These are phyloP conservation scores for Spergularia marina DNA, from an alignment of 148 eudicot genomes.

Conservation along the genomic window DNA sequence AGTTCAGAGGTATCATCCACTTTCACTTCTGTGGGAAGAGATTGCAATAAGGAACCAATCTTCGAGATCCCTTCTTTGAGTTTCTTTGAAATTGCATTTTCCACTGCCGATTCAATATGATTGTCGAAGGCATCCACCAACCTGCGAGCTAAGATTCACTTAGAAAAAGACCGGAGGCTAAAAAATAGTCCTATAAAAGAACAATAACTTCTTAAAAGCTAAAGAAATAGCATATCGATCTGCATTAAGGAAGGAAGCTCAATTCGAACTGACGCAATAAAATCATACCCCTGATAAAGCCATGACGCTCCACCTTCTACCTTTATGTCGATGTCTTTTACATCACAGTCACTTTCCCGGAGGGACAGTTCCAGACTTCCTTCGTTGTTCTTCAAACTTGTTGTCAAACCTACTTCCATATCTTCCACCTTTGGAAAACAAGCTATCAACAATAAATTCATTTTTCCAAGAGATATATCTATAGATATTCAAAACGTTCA, in stretches of 20 bases:
- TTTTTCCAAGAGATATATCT: background rate
- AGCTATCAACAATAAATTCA: conserved; percentile 26
- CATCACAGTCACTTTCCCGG: conserved; percentile 66
- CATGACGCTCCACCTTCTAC: conserved; percentile 93
- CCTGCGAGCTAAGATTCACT: conserved; percentile 42
- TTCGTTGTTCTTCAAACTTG: conserved; percentile 49
- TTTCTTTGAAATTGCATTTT: conserved; percentile 62
- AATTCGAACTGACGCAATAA: background rate
- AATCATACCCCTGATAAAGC: conserved; percentile 91
- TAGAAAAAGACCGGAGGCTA: background rate
- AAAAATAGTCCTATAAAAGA: background rate
- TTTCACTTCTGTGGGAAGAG: conserved; percentile 62
- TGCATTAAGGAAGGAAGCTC: background rate
- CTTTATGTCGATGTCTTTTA: conserved; percentile 53
- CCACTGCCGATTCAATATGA: conserved; percentile 65
- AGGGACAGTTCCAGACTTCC: conserved; percentile 63
- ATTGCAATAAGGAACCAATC: conserved; percentile 52
- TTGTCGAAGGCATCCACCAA: conserved; percentile 65
- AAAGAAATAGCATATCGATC: background rate
- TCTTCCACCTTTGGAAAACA: conserved; percentile 67
- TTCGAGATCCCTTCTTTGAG: conserved; percentile 46
- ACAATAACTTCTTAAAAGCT: background rate
- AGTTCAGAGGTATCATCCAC: conserved; percentile 58
- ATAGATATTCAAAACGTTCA: background rate
- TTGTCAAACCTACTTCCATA: conserved; percentile 62